Evolutionary conservation across 2,329 filamentous ascomycete genomes (phyloP).

Genomic region (Talaromyces sp.): DNA sequence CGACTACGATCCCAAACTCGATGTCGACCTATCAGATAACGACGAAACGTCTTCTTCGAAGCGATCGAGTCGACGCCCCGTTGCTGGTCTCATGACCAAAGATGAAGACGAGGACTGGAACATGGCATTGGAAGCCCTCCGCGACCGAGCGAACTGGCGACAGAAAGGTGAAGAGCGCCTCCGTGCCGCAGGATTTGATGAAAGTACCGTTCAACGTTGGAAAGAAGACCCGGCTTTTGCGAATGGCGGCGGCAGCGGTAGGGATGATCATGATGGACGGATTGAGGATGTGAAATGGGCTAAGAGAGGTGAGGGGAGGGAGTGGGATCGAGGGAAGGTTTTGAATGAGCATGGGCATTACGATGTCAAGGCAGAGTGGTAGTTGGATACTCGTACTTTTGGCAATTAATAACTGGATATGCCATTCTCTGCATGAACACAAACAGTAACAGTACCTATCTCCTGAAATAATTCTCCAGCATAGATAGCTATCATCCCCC

Average conservation of each 20-base stretch:
- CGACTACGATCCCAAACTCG: conserved; percentile 52
- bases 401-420: too few relatives aligned
- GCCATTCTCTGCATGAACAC: too few relatives aligned
- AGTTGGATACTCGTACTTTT: conserved; percentile 6
- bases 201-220: conserved; percentile 68
- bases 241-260: conserved; percentile 25
- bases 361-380: conserved; percentile 48
- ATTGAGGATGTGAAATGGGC: conserved; percentile 69
- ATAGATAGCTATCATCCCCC: too few relatives aligned
- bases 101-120: conserved; percentile 73
- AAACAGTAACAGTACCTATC: too few relatives aligned
- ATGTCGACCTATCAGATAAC: conserved; percentile 35
- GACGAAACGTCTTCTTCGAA: conserved; percentile 57
- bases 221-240: conserved; percentile 58
- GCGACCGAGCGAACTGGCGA: conserved; percentile 74
- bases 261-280: conserved; percentile 42
- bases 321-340: conserved; percentile 63
- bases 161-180: conserved; percentile 70
- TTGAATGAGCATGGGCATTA: conserved; percentile 52
- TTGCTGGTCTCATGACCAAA: conserved; percentile 41
- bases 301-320: conserved; percentile 61
- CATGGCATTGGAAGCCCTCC: conserved; percentile 68
- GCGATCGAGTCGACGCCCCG: conserved; percentile 39
- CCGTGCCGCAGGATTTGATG: conserved; percentile 70
- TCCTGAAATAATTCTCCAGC: too few relatives aligned